These are phyloP conservation scores for Dipteronia sinensis DNA, from an alignment of 345 rosid genomes.

Conservation along the genomic window DNA sequence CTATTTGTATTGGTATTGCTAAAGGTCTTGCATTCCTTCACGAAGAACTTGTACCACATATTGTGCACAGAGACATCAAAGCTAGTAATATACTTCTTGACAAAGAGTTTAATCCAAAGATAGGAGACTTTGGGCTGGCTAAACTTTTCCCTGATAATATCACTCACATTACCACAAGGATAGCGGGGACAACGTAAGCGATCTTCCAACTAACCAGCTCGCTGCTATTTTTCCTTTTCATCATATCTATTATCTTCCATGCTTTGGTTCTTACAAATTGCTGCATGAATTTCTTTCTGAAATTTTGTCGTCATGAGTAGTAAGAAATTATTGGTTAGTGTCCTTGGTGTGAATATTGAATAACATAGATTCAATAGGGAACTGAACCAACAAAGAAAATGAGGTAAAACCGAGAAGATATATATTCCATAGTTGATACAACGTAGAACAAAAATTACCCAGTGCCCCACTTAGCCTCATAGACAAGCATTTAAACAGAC, in stretches of 20 bases:
- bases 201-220: slow-evolving; percentile 15
- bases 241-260: background rate
- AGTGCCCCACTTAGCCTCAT: background rate
- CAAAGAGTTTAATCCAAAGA: slow-evolving; percentile 73
- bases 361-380: background rate
- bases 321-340: background rate
- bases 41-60: slow-evolving; percentile 75
- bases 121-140: slow-evolving; percentile 97
- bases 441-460: background rate
- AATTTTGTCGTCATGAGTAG: background rate
- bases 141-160: slow-evolving; percentile 93
- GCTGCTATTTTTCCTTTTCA: background rate
- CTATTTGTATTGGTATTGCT: slow-evolving; percentile 83
- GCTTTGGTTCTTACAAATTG: background rate
- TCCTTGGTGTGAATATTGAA: background rate
- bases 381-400: background rate
- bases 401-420: background rate
- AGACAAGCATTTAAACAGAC: background rate
- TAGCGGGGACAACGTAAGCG: slow-evolving; percentile 93
- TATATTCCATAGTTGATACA: background rate
- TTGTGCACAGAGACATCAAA: slow-evolving; percentile 96
- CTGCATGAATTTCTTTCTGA: background rate
- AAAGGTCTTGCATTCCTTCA: slow-evolving; percentile 85
- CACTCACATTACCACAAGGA: slow-evolving; percentile 91
- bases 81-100: slow-evolving; percentile 95